Evolutionary conservation across 352 stramenopile species (phyloP), one percentile per base, ranked within the genome.

Genomic region (Plasmopara halstedii): DNA sequence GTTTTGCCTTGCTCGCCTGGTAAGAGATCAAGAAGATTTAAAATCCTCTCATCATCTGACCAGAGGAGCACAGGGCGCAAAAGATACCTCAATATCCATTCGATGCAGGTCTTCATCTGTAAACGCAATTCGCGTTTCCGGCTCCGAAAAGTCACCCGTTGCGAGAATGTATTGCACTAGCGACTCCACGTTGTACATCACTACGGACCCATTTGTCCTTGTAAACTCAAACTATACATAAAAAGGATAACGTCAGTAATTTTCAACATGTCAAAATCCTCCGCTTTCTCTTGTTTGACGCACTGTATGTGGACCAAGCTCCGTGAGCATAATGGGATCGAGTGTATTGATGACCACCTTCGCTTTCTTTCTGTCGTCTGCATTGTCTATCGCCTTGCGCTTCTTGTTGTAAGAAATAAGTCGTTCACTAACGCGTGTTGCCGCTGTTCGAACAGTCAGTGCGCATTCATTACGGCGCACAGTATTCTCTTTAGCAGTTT

Each of bases 81-180:
- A 50, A 55, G 43, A 40, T 70, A 93, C 81, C 65, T 77, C 67
- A 26, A 27, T 6, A 50, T 95, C 84, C 23, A 95, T 86, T 23
- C 66, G 70, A 11, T 58, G 64, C 44, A 95, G 53, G 46, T 94
- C 67, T 13, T 85, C 71, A 32, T 95, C 83, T 0, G 77, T 81
- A 58, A 95, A 95, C 20, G 79, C 73, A 52, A 95, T 84, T 11
- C 81, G 74, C 18, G 84, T 95, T 54, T 95, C 67, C 17, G 84
- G 84, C 62, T 95, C 84, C 1, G 76, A 85, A 46, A 95, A 95
- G 57, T 93, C 75, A 18, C 84, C 84, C n/a, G 82, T 94, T 3
- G 73, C 71, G 3, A 95, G 62, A 41, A 95, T 88, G 50, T 95
- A 95, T 43, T 92, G 79, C 8, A 95, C 75, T 15, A 95, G 70